phyloP scores from a whole-genome alignment of 1,284 basidiomycete species.

The Stygiomarasmius scandens region DNA sequence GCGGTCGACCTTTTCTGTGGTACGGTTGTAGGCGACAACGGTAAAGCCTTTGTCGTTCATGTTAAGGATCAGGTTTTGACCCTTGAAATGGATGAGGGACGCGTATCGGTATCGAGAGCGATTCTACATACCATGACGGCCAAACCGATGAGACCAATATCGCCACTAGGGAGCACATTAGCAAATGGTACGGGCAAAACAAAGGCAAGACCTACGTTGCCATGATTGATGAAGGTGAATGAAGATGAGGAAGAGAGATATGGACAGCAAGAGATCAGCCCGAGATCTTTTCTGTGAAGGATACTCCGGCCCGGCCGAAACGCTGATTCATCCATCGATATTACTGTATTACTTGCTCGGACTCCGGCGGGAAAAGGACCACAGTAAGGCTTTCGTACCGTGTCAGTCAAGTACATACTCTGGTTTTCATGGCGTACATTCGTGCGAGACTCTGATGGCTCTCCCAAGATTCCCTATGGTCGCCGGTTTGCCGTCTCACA shows the following conservation, averaged over 20 bases:
- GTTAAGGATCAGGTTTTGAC: constrained; percentile 96
- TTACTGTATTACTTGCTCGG: neutral
- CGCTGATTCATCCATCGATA: neutral
- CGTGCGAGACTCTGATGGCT: neutral
- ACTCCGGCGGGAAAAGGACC: neutral
- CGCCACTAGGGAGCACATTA: constrained; percentile 56
- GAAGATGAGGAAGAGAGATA: constrained; percentile 18
- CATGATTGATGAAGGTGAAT: constrained; percentile 32
- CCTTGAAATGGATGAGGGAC: constrained; percentile 47
- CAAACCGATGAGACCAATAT: constrained; percentile 92
- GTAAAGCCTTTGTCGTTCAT: constrained; percentile 99
- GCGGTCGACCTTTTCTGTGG: constrained; percentile 92
- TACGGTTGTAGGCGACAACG: constrained; percentile 97
- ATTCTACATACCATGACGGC: constrained; percentile 85
- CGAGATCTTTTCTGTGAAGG: constrained; percentile 18
- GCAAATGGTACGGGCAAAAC: constrained; percentile 10
- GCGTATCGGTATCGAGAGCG: constrained; percentile 18
- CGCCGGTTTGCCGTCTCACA: neutral
- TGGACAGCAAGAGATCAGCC: constrained; percentile 25
- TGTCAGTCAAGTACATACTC: neutral
- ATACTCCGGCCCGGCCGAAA: neutral
- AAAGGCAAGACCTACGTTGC: constrained; percentile 39
- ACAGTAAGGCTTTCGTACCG: neutral
- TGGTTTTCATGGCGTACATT: neutral
- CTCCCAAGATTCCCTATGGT: neutral